Evolutionary conservation across 31 red algal genomes (phyloP), one percentile per base, ranked within the genome.

Genomic region (Odonthalia washingtoniensis): DNA sequence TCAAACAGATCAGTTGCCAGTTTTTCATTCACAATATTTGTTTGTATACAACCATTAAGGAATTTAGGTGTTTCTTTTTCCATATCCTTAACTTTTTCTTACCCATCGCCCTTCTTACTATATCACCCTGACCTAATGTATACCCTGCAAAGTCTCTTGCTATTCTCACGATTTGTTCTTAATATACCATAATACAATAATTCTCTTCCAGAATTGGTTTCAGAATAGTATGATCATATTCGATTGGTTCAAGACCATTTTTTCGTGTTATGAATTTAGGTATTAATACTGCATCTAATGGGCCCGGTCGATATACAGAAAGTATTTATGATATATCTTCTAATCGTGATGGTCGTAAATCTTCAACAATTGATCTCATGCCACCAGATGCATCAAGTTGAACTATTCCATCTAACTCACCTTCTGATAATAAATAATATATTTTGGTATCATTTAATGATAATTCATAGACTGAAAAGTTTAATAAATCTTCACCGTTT

Each of bases 281-380:
- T 45, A 98, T 94, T 17, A 98, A 75, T 31, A 93, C 96, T 3
- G 96, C 96, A 74, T 98, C 96, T 18, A 98, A 86, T 40, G 96
- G 96, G 16, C 96, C 96, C 65, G 96, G 96, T 35, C 96, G 86
- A 87, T 98, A 98, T 72, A 98, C 52, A 30, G 96, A 93, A 65
- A 98, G 87, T 46, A 93, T 91, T 16, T 89, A 87, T 14, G 96
- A 98, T 65, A 98, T 95, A 67, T 98, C 96, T 74, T 90, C 89
- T 37, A 98, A 69, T 6, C 79, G 80, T 18, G 84, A 86, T 9
- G 96, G 96, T 70, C 89, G 79, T 61, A 98, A 73, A 83, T 98
- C 91, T 30, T 84, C 85, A 80, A 98, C 94, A 45, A 98, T 93
- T 60, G 40, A 69, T 21, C 92, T 80, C 93, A 98, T 98, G 52